Percentiles rank a stretch among this genome's conserved stretches.
Conservation (phyloP, 1,284 basidiomycete genomes). For the Boletus sp. region DNA sequence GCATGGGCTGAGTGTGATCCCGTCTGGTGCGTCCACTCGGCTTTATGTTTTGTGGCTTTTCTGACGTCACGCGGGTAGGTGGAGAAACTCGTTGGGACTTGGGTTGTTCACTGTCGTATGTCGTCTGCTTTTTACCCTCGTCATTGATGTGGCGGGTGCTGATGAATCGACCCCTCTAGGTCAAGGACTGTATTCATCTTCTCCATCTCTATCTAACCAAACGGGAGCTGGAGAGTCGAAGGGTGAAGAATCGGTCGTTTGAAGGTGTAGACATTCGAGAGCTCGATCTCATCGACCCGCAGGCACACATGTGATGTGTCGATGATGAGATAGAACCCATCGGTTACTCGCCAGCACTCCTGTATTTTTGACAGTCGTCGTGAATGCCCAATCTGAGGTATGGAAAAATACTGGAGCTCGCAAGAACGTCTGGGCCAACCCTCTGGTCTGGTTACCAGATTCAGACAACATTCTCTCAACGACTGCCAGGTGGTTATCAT, state of each 20-base stretch:
- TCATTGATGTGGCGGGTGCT: neutral
- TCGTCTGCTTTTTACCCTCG: neutral
- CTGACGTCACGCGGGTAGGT: constrained; percentile 46
- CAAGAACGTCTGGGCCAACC: no score
- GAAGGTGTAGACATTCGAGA: constrained; percentile 64
- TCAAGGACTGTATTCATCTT: constrained; percentile 66
- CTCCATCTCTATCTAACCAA: constrained; percentile 69
- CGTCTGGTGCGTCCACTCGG: constrained; percentile 56
- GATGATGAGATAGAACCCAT: neutral
- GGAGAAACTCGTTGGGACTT: constrained; percentile 72
- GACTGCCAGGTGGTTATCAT: neutral
- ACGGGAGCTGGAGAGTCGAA: constrained; percentile 66
- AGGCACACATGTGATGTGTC: constrained; percentile 21
- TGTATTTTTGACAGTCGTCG: neutral
- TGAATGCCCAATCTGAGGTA: no score
- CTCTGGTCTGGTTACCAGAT: no score
- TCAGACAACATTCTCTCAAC: neutral
- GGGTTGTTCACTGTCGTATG: constrained; percentile 66
- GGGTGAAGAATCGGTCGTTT: constrained; percentile 69
- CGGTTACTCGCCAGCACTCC: neutral
- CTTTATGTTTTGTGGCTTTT: neutral
- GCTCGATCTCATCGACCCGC: constrained; percentile 60
- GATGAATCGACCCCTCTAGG: constrained; percentile 40
- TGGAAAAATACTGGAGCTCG: no score
- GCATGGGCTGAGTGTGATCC: constrained; percentile 70